These are phyloP conservation scores for Chlorociboria aeruginascens DNA, from an alignment of 495 filamentous ascomycete genomes.

Conservation along the genomic window DNA sequence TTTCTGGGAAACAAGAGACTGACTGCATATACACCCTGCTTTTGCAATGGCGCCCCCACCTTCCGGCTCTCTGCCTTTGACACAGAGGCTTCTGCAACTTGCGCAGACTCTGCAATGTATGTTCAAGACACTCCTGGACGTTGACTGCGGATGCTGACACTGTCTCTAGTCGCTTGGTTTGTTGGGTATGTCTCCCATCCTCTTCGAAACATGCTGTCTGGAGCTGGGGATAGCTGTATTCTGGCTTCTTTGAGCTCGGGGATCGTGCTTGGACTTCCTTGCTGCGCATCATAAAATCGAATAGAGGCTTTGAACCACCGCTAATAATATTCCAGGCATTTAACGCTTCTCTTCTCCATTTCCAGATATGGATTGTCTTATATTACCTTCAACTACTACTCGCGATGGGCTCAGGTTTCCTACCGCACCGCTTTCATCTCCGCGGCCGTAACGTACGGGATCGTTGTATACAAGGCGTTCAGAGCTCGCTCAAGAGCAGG, in stretches of 20 bases:
- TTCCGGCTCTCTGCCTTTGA: constrained; percentile 53
- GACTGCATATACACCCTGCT: neutral
- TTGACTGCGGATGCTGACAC: constrained; percentile 9
- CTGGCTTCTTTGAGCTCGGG: constrained; percentile 1
- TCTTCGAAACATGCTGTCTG: neutral
- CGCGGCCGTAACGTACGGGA: constrained; percentile 87
- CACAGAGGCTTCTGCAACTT: constrained; percentile 60
- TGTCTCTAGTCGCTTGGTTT: constrained; percentile 60
- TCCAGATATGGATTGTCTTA: constrained; percentile 72
- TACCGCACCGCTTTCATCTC: constrained; percentile 86
- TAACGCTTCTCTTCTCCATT: constrained; percentile 71
- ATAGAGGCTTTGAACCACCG: neutral
- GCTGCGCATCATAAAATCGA: constrained; percentile 10
- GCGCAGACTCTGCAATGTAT: constrained; percentile 82
- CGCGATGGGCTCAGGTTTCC: constrained; percentile 58
- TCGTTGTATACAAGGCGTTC: constrained; percentile 98
- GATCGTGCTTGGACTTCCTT: constrained; percentile 8
- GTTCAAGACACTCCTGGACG: constrained; percentile 21
- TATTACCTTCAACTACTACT: constrained; percentile 70
- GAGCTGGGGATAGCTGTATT: constrained; percentile 1
- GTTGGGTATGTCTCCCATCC: constrained; percentile 52
- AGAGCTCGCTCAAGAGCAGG: constrained; percentile 64
- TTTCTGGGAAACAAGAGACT: no score
- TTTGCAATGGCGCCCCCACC: constrained; percentile 72
- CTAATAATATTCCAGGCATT: constrained; percentile 44